A percentile compares a stretch with the other conserved stretches of the same genome.
Conservation (phyloP, 345 rosid genomes). For the Gossypium sturtianum region DNA sequence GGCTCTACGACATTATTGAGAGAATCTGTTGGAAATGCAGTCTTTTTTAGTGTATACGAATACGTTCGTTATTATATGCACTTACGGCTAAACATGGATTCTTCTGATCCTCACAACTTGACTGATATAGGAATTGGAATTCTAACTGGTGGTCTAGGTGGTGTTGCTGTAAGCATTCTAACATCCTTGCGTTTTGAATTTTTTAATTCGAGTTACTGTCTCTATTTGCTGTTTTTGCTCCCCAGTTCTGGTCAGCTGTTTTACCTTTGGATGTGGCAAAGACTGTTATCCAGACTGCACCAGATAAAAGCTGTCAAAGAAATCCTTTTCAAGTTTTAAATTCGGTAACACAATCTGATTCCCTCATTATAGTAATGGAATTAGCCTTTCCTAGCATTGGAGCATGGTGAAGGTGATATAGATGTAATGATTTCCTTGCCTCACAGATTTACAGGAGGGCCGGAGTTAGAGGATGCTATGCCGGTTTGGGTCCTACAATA, state of each 20-base stretch:
- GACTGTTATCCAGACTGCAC: constrained; percentile 80
- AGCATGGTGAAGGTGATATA: neutral
- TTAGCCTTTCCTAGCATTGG: neutral
- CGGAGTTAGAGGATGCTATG: constrained; percentile 79
- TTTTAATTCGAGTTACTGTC: neutral
- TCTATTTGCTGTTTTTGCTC: constrained; percentile 3
- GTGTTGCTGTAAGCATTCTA: constrained; percentile 71
- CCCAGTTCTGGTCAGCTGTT: constrained; percentile 52
- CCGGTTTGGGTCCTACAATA: constrained; percentile 83
- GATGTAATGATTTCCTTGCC: constrained; percentile 4
- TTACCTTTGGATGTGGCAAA: constrained; percentile 30
- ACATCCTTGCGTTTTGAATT: constrained; percentile 1
- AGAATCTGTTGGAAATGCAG: constrained; percentile 76
- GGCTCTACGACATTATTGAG: constrained; percentile 75
- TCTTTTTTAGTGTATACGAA: constrained; percentile 77
- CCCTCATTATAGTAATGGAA: constrained; percentile 2
- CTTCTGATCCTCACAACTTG: constrained; percentile 44
- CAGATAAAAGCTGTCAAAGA: constrained; percentile 45
- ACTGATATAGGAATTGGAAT: constrained; percentile 84
- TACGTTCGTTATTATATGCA: constrained; percentile 66
- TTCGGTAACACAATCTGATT: constrained; percentile 41
- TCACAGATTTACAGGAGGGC: constrained; percentile 64
- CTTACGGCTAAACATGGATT: constrained; percentile 36
- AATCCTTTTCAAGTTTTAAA: constrained; percentile 69
- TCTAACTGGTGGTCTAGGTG: constrained; percentile 81